These are phyloP conservation scores for Exophiala oligosperma DNA, from an alignment of 2,329 filamentous ascomycete genomes.

Conservation along the genomic window DNA sequence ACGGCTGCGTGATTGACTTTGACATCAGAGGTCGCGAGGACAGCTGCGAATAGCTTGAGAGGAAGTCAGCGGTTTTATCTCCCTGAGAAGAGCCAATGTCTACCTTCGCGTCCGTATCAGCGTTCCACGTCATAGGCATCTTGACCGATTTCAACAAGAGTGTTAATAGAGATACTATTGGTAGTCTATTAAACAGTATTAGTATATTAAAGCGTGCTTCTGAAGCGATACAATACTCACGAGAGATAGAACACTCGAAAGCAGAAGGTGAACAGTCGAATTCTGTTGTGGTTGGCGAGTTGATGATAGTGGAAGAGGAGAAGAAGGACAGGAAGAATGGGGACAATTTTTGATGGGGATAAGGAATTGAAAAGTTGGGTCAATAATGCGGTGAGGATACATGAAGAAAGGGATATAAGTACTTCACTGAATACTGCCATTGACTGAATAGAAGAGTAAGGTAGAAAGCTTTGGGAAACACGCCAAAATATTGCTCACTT, in stretches of 20 bases:
- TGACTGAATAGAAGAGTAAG: too few relatives aligned
- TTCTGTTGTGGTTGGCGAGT: not conserved
- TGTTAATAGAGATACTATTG: not conserved
- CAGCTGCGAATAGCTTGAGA: constrained; percentile 10
- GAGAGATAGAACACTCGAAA: not conserved
- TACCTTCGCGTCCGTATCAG: constrained; percentile 21
- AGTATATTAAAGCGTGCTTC: not conserved
- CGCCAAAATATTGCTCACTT: not conserved
- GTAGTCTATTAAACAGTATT: not conserved
- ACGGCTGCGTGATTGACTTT: constrained; percentile 6
- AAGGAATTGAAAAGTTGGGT: not conserved
- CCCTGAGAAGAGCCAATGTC: not conserved
- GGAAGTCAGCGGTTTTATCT: not conserved
- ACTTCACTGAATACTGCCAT: too few relatives aligned
- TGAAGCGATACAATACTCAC: not conserved
- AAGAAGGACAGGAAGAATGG: constrained; percentile 3
- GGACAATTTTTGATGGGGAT: constrained; percentile 5
- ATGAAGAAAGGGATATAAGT: too few relatives aligned
- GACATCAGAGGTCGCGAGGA: constrained; percentile 10
- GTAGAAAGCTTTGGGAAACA: not conserved
- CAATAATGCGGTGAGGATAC: not conserved
- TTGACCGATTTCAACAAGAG: constrained; percentile 3
- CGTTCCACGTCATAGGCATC: constrained; percentile 23
- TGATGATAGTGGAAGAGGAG: not conserved
- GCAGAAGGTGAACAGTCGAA: not conserved